Evolutionary conservation across 1,139 yeast genomes (phyloP), one percentile per base, ranked within the genome.

Genomic region (Yamadazyma friedrichii): DNA sequence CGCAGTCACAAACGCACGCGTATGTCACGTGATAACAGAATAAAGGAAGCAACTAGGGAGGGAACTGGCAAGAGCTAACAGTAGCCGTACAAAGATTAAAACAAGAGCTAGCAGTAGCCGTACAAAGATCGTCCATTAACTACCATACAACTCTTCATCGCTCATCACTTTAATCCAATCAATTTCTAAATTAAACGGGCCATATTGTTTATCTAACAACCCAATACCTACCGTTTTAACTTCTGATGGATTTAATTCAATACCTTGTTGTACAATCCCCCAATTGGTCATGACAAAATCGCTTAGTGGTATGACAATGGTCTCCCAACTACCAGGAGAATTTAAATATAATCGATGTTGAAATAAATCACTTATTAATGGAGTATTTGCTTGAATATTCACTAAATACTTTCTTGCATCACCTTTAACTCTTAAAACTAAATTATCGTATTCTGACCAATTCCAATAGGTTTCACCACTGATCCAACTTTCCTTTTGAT

Each of bases 211-310:
- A 59, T 88, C 96, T 44, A 86, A 74, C 39, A 88, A 75, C 9
- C 95, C 94, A 39, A 88, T 66, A 3, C 96, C 96, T 15, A 88
- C 67, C 4, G 94, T 82, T 52, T 83, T 81, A 41, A 88, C 78
- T 50, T 79, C 79, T 26, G 78, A 70, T 52, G 78, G 78, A 56
- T 86, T 84, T 57, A 88, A 56, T 47, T 70, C 76, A 42, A 67
- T 61, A 16, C 82, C 82, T 64, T 84, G 93, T 64, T 84, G 93
- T 43, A 88, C 82, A 25, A 78, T 79, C 9, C 95, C 95, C 76
- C 88, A 82, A 56, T 85, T 86, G 26, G 95, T 88, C 64, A 87
- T 71, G 42, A 87, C 91, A 61, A 88, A 86, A 55, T 84, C 91
- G 49, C 80, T 74, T 42, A 88, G 67, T 38, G 94, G 89, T 31